A percentile compares a stretch with the other conserved stretches of the same genome.
phyloP scores from a whole-genome alignment of 305 asterid species.

The Euphrasia arctica region DNA sequence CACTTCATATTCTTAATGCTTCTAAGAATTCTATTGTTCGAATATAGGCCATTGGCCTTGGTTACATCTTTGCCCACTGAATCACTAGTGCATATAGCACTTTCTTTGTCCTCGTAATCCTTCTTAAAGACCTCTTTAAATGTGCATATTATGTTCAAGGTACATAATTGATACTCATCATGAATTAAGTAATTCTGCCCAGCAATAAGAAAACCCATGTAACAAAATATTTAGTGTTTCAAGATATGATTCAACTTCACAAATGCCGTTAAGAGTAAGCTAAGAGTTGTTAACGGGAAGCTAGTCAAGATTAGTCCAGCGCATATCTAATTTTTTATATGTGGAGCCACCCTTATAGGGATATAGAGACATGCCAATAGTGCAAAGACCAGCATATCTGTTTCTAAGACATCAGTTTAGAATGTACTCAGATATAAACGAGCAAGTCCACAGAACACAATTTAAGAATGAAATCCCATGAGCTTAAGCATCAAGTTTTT shows the following conservation, averaged over 20 bases:
- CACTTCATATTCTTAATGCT: background rate
- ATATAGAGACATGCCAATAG: background rate
- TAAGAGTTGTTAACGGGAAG: slow-evolving; percentile 1
- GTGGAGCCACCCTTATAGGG: background rate
- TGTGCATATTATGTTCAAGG: slow-evolving; percentile 10
- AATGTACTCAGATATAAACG: slow-evolving; percentile 9
- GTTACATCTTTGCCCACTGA: background rate
- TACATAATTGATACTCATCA: slow-evolving; percentile 5
- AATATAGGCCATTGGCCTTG: background rate
- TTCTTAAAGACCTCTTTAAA: background rate
- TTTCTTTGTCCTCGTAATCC: background rate
- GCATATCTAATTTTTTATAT: background rate
- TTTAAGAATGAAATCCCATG: slow-evolving; percentile 21
- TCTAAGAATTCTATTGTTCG: background rate
- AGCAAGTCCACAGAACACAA: slow-evolving; percentile 15
- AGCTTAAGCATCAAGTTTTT: slow-evolving; percentile 14
- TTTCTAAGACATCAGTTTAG: slow-evolving; percentile 12
- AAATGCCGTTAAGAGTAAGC: background rate
- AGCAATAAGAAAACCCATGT: background rate
- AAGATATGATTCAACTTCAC: background rate
- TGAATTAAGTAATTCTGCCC: background rate
- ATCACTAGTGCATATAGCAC: background rate
- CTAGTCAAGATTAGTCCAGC: slow-evolving; percentile 9
- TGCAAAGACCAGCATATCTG: slow-evolving; percentile 5
- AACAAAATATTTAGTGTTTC: background rate